Evolutionary conservation across 2,329 filamentous ascomycete genomes (phyloP).

Genomic region (Uncinocarpus reesii): DNA sequence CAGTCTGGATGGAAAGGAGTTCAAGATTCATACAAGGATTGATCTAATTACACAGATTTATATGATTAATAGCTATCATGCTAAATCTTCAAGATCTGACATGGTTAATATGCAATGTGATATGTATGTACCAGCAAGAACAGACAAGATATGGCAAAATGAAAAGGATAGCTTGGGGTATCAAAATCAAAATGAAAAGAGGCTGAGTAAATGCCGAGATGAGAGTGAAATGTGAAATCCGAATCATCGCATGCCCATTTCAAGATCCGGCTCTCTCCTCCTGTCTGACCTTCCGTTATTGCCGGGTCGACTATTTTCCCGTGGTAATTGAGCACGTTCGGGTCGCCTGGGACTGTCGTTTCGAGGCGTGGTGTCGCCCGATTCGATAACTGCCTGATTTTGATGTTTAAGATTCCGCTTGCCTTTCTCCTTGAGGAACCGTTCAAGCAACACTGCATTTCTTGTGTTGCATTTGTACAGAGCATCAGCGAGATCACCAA

Average conservation of each 20-base stretch:
- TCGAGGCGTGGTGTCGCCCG: constrained; percentile 4
- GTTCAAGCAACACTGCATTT: constrained; percentile 39
- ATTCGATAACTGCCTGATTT: constrained; percentile 5
- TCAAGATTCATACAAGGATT: too few species aligned
- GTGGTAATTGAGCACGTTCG: constrained; percentile 11
- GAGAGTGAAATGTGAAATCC: constrained; percentile 4
- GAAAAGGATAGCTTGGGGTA: not conserved
- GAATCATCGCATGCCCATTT: constrained; percentile 15
- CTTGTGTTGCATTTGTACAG: constrained; percentile 41
- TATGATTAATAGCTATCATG: too few species aligned
- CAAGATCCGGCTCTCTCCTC: constrained; percentile 21
- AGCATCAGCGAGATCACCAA: constrained; percentile 41
- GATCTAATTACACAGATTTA: too few species aligned
- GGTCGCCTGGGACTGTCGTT: constrained; percentile 15
- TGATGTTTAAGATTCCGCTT: constrained; percentile 18
- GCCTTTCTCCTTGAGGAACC: constrained; percentile 35
- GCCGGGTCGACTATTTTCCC: constrained; percentile 8
- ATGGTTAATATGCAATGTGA: too few species aligned
- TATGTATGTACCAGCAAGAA: too few species aligned
- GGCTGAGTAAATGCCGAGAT: constrained; percentile 13
- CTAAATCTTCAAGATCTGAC: too few species aligned
- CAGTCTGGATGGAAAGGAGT: too few species aligned
- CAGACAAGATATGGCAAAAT: too few species aligned
- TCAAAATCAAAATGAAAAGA: constrained; percentile 10
- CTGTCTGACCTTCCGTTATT: constrained; percentile 18